Percentiles rank a stretch among this genome's conserved stretches.
Conservation (phyloP, 768 basidiomycete species). For the Amanita fuliginea region DNA sequence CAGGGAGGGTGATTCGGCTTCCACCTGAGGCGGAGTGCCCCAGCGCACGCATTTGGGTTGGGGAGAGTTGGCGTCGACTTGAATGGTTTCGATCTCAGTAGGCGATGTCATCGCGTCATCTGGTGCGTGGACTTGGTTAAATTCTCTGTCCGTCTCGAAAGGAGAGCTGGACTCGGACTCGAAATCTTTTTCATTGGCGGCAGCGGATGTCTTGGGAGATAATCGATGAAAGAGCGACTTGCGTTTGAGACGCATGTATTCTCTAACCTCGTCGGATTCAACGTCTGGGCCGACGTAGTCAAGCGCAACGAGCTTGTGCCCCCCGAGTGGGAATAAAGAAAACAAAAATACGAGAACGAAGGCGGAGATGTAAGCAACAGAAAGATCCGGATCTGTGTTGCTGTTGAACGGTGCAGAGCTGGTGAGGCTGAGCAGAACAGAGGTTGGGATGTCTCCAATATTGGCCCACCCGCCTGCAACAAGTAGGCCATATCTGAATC, state of each 20-base stretch:
- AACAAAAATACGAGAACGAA: constrained; percentile 54
- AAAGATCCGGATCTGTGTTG: constrained; percentile 41
- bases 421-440: constrained; percentile 55
- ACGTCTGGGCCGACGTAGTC: constrained; percentile 36
- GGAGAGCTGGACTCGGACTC: neutral
- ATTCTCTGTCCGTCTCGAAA: neutral
- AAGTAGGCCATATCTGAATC: constrained; percentile 61
- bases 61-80: neutral
- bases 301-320: constrained; percentile 38
- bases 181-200: neutral
- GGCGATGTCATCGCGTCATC: neutral
- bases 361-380: constrained; percentile 55
- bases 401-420: constrained; percentile 53
- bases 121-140: neutral
- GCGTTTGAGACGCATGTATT: constrained; percentile 24
- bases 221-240: constrained; percentile 6
- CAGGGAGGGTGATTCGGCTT: constrained; percentile 3
- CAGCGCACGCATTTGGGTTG: neutral
- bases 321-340: constrained; percentile 54
- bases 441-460: constrained; percentile 59
- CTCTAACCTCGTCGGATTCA: too few species aligned
- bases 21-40: neutral
- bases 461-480: constrained; percentile 64
- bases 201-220: neutral
- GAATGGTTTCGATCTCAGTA: neutral